Percentiles rank a stretch among this genome's conserved stretches.
Conservation (phyloP, 176 grass and related monocot species). For the Paspalum notatum region DNA sequence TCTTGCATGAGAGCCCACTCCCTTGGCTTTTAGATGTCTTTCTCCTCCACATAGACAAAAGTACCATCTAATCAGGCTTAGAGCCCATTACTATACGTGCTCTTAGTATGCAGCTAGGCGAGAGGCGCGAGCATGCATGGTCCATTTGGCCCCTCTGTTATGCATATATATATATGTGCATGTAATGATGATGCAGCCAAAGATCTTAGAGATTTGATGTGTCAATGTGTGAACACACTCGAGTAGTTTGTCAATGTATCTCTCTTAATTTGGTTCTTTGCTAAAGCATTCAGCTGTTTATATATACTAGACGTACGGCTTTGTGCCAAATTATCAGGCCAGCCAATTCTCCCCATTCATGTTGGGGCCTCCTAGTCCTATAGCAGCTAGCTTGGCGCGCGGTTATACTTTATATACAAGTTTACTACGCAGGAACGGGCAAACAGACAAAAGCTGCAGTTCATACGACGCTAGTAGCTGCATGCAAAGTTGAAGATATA, state of each 20-base stretch:
- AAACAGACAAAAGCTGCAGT: background rate
- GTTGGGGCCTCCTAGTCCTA: background rate
- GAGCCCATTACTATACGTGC: too few relatives aligned
- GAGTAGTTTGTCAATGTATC: background rate
- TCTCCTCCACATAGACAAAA: too few relatives aligned
- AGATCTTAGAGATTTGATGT: constrained; percentile 21
- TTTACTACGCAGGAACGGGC: background rate
- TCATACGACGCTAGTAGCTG: background rate
- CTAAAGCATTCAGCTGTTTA: background rate
- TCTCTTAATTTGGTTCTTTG: background rate
- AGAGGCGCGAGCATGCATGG: background rate
- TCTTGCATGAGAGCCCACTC: too few relatives aligned
- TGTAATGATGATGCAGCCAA: constrained; percentile 25
- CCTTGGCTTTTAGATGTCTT: too few relatives aligned
- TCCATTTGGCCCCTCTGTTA: background rate
- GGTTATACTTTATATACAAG: too few relatives aligned
- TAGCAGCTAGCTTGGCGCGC: background rate
- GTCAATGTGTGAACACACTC: background rate
- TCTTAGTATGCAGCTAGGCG: background rate
- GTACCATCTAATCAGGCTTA: too few relatives aligned
- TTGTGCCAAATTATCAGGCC: background rate
- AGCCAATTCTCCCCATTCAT: background rate
- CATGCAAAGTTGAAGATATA: background rate
- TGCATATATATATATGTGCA: background rate
- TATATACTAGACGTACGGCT: background rate